Base-by-base conservation (phyloP, 352 stramenopile species). In the Pythium pyrilobum region DNA sequence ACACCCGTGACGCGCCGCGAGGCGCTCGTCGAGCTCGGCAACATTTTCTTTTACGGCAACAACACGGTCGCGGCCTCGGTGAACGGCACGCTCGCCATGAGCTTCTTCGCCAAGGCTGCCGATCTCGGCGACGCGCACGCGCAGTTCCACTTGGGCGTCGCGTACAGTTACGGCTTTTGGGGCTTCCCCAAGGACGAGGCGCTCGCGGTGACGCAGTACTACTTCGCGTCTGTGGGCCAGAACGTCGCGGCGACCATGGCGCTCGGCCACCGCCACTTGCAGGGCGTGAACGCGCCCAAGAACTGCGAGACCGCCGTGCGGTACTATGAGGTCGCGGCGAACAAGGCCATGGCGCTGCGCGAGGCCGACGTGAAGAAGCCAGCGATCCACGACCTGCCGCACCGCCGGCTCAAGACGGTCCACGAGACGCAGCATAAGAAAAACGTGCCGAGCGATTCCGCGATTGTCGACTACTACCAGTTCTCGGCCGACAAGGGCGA, bases 391-490 rank as follows among this genome's bases (percentile, higher is more conserved):
- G 83, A 91, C 43, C 59, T 88, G 41, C 74, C 77, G 12, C 73
- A 88, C 28, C 78, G 80, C 11, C 78, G 83, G 1, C 70, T 93
- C 43, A 91, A 91, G 64, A 86, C 66, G 1, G 55, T 88, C 33
- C 66, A 72, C 16, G 83, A 91, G 56, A 69, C 72, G 34, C 78
- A 91, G 52, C 78, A 90, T 57, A 91, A 91, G 64, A 89, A 87
- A 52, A 91, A 87, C 44, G 49, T 80, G 4, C 83, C 83, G 16
- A 82, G 69, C 12, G 80, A 91, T 59, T 76, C 68, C 1, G 84
- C 78, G 0, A 87, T 92, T 41, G 79, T 95, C n/a, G 82, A 96
- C 44, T 97, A 96, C 55, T 96, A 96, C 54, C 71, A 90, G 55
- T 92, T 93, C 60, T 89, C 87, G 40, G 81, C 88, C 9, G 84